These are phyloP conservation scores for Hypoxylon rubiginosum DNA, from an alignment of 2,329 filamentous ascomycete species.

Conservation along the genomic window DNA sequence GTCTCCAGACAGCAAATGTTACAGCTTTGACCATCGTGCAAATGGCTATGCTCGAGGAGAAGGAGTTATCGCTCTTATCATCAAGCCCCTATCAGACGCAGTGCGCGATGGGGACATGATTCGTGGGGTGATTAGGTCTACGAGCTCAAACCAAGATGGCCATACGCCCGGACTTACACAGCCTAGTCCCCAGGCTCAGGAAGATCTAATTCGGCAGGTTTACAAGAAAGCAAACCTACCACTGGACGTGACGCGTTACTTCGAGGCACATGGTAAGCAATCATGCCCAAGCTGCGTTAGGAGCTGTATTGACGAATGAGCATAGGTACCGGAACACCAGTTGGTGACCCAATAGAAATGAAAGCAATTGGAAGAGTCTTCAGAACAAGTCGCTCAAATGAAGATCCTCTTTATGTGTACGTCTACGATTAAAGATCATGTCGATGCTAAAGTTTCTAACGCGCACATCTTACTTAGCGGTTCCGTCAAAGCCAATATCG, in stretches of 20 bases:
- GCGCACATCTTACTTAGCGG: slow-evolving; percentile 32
- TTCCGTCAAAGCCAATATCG: slow-evolving; percentile 48
- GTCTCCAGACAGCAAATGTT: slow-evolving; percentile 53
- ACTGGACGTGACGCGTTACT: slow-evolving; percentile 45
- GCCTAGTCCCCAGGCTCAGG: slow-evolving; percentile 51
- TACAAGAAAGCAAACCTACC: slow-evolving; percentile 49
- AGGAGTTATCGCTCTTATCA: slow-evolving; percentile 62
- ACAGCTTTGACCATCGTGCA: slow-evolving; percentile 50
- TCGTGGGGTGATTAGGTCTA: slow-evolving; percentile 54
- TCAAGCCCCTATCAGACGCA: slow-evolving; percentile 65
- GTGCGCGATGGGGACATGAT: slow-evolving; percentile 57
- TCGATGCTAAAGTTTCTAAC: slow-evolving; percentile 22
- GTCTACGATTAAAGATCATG: slow-evolving; percentile 38
- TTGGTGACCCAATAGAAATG: slow-evolving; percentile 59
- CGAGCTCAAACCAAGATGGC: slow-evolving; percentile 51
- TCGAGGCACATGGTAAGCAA: slow-evolving; percentile 51
- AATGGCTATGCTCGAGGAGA: slow-evolving; percentile 62
- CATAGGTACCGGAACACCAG: slow-evolving; percentile 57
- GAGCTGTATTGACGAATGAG: slow-evolving; percentile 4
- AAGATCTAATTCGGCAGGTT: slow-evolving; percentile 50
- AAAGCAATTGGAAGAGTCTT: slow-evolving; percentile 54
- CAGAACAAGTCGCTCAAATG: slow-evolving; percentile 29
- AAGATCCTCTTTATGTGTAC: slow-evolving; percentile 48
- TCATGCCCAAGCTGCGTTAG: not conserved
- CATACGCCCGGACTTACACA: slow-evolving; percentile 49